These are phyloP conservation scores for Euphorbia lathyris DNA, from an alignment of 345 rosid genomes.

Conservation along the genomic window DNA sequence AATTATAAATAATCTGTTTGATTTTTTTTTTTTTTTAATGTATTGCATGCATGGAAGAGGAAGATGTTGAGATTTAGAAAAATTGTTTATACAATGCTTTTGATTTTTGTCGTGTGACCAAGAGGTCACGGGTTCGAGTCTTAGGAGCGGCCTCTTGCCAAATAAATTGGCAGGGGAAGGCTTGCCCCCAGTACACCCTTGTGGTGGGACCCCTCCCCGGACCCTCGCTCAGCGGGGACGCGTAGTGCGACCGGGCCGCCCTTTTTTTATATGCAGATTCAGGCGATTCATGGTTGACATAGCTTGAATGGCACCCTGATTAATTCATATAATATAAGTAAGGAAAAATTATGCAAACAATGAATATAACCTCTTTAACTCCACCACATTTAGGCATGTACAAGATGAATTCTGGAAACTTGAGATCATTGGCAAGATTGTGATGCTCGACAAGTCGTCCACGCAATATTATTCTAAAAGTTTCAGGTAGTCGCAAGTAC, in stretches of 20 bases:
- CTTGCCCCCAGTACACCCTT: too few relatives aligned
- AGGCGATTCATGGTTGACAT: not conserved
- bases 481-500: constrained; percentile 74
- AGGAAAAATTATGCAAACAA: constrained; percentile 8
- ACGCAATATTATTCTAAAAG: constrained; percentile 67
- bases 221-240: too few relatives aligned
- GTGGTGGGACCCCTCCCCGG: too few relatives aligned
- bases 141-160: too few relatives aligned
- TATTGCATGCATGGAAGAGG: too few relatives aligned
- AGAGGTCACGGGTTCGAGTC: too few relatives aligned
- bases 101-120: not conserved
- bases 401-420: constrained; percentile 67
- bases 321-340: not conserved
- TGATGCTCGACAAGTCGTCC: constrained; percentile 71
- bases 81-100: not conserved
- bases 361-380: constrained; percentile 48
- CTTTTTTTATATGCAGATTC: not conserved
- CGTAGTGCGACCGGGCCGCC: too few relatives aligned
- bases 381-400: constrained; percentile 78
- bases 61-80: too few relatives aligned
- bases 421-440: constrained; percentile 87
- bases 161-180: too few relatives aligned
- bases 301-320: not conserved
- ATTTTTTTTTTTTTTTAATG: not conserved
- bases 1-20: not conserved